These are phyloP conservation scores for Russula sp. DNA, from an alignment of 768 basidiomycete species.

Conservation along the genomic window DNA sequence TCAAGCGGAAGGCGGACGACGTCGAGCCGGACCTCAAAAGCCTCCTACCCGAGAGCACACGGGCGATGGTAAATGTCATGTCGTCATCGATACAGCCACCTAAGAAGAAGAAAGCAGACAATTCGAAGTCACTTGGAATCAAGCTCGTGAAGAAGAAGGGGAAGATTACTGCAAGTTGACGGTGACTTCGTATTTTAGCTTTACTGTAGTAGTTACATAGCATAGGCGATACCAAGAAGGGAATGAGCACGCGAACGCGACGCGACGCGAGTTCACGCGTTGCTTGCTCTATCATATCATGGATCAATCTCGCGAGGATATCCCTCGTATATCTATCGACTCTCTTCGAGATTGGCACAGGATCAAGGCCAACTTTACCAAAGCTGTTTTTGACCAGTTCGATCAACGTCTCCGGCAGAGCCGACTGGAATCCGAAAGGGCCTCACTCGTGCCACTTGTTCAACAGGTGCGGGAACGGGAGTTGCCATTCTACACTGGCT, in stretches of 20 bases:
- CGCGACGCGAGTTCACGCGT: not conserved
- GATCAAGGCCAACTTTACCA: conserved; percentile 19
- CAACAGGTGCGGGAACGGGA: conserved; percentile 3
- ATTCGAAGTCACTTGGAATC: conserved; percentile 25
- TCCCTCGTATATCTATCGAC: conserved; percentile 22
- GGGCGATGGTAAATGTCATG: conserved; percentile 51
- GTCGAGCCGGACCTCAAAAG: conserved; percentile 65
- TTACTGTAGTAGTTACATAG: no score
- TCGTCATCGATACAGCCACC: conserved; percentile 35
- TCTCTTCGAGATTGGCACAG: conserved; percentile 21
- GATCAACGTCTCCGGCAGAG: conserved; percentile 10
- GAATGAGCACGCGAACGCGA: no score
- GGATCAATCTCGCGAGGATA: conserved; percentile 20
- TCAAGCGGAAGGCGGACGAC: conserved; percentile 84
- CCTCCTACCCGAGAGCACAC: conserved; percentile 60
- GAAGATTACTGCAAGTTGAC: conserved; percentile 12
- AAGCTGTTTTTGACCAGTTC: conserved; percentile 14
- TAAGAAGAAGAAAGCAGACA: conserved; percentile 55
- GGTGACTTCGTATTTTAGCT: not conserved
- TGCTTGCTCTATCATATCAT: not conserved
- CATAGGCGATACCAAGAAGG: no score
- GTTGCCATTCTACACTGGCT: not conserved
- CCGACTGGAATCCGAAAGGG: conserved; percentile 10
- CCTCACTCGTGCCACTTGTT: conserved; percentile 9
- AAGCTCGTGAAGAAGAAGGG: conserved; percentile 23